phyloP scores from a whole-genome alignment of 805 yeast species.

The Saturnispora quitensis region DNA sequence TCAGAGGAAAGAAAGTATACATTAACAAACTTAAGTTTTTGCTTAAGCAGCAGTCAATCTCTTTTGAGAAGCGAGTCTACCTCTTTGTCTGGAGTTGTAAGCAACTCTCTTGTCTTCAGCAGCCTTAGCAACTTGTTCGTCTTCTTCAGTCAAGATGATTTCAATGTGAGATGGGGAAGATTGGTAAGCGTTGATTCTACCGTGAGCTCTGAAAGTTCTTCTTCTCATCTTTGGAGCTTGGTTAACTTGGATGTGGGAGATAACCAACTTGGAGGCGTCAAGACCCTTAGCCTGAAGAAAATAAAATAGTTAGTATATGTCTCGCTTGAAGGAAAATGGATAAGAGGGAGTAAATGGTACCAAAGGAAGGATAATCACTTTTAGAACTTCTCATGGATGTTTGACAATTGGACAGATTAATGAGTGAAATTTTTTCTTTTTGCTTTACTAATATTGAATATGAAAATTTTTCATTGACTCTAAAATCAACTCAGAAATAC shows the following conservation, averaged over 20 bases:
- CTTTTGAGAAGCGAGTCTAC: conserved; percentile 83
- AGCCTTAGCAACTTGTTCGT: conserved; percentile 90
- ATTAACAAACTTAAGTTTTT: conserved; percentile 4
- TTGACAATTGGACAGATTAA: too few species aligned
- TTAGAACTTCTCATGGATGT: too few species aligned
- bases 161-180: conserved; percentile 99
- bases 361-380: too few species aligned
- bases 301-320: conserved; percentile 14
- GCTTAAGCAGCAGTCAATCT: conserved; percentile 58
- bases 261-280: conserved; percentile 86
- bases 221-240: conserved; percentile 99
- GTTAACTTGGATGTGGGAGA: conserved; percentile 99
- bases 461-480: neutral
- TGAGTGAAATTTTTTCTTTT: too few species aligned
- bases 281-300: conserved; percentile 74
- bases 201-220: conserved; percentile 99
- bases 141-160: conserved; percentile 91
- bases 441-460: too few species aligned
- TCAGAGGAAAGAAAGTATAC: conserved; percentile 11
- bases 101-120: conserved; percentile 42
- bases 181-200: conserved; percentile 99
- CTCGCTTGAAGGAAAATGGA: too few species aligned
- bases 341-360: too few species aligned
- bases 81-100: conserved; percentile 86
- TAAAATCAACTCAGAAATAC: neutral